Base-by-base conservation (phyloP, 1,284 basidiomycete genomes). In the Cystobasidium sp. region DNA sequence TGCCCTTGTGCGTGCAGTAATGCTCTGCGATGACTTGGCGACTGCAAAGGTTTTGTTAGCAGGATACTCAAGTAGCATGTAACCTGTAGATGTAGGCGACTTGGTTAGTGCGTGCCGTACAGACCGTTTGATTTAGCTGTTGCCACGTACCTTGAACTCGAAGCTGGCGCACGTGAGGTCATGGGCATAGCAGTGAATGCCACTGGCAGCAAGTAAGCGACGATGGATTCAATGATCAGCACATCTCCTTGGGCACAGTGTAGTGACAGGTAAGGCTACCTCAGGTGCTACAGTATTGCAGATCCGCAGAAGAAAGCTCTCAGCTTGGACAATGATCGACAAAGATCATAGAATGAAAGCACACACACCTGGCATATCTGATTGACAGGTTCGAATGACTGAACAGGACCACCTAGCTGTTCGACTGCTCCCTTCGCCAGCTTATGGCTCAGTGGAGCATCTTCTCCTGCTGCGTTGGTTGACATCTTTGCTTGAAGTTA, bases 11-110 rank as follows among this genome's bases (percentile, higher is more conserved):
- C 39, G 49, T 77, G 53, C 76, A 77, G 58, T 77, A 77, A 47
- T 77, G 76, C 47, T 77, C 74, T 8, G 74, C 61, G 24, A 68
- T 72, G 39, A 77, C 75, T 64, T 77, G 76, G 37, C 76, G 56
- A 12, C 68, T 75, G 37, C 14, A 39, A 68, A 22, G 68, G 37
- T n/a, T 10, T 46, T 39, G 39, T 41, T 31, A 43, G 49, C 18
- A 55, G 16, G 18, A 14, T 22, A n/a, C 12, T 20, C 7, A 46
- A 18, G 16, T 1, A 51, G 49, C 16, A 20, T 3, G 9, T 9
- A 31, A 0, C 7, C 51, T 31, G 3, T 24, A 18, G 16, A n/a
- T n/a, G n/a, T n/a, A n/a, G n/a, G n/a, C n/a, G n/a, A n/a, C n/a
- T n/a, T n/a, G n/a, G n/a, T 18, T 7, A 24, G 51, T 22, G 24